phyloP scores from a whole-genome alignment of 2,329 filamentous ascomycete species.

The Sarocladiaceae sp. region DNA sequence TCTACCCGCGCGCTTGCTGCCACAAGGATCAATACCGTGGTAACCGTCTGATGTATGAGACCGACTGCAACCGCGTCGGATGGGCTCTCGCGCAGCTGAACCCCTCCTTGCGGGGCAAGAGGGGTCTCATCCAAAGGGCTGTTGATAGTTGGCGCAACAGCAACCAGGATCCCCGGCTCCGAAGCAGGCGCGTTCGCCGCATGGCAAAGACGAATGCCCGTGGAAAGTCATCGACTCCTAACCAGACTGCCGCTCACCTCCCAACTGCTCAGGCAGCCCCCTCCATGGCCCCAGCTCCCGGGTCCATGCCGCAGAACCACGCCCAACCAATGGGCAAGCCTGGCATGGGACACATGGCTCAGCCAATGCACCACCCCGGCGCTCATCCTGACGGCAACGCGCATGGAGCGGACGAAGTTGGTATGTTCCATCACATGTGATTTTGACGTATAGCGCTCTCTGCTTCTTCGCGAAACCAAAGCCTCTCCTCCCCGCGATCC shows the following conservation, averaged over 20 bases:
- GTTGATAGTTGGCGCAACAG: constrained; percentile 99
- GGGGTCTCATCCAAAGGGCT: constrained; percentile 90
- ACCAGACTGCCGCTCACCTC: constrained; percentile 53
- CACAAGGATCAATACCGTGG: constrained; percentile 94
- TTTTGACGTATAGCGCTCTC: constrained; percentile 28
- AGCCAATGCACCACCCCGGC: constrained; percentile 53
- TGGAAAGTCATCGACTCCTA: constrained; percentile 56
- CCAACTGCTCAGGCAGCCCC: constrained; percentile 46
- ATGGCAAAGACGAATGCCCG: constrained; percentile 95
- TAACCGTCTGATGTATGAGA: constrained; percentile 93
- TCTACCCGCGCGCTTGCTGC: constrained; percentile 92
- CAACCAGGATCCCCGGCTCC: constrained; percentile 87
- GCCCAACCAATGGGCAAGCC: constrained; percentile 56
- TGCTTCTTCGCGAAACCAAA: constrained; percentile 1
- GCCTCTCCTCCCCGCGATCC: neutral
- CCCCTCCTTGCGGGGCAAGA: constrained; percentile 81
- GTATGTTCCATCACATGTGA: constrained; percentile 98
- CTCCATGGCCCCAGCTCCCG: constrained; percentile 56
- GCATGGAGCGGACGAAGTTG: constrained; percentile 76
- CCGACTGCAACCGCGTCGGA: constrained; percentile 99
- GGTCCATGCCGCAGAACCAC: constrained; percentile 54
- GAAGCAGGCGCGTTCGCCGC: constrained; percentile 84
- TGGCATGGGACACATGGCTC: constrained; percentile 60
- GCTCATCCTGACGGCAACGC: constrained; percentile 44
- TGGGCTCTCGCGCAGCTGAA: constrained; percentile 96